A percentile compares a stretch with the other conserved stretches of the same genome.
phyloP scores from a whole-genome alignment of 2,329 filamentous ascomycete genomes.

The Ophiosphaerella herpotricha region DNA sequence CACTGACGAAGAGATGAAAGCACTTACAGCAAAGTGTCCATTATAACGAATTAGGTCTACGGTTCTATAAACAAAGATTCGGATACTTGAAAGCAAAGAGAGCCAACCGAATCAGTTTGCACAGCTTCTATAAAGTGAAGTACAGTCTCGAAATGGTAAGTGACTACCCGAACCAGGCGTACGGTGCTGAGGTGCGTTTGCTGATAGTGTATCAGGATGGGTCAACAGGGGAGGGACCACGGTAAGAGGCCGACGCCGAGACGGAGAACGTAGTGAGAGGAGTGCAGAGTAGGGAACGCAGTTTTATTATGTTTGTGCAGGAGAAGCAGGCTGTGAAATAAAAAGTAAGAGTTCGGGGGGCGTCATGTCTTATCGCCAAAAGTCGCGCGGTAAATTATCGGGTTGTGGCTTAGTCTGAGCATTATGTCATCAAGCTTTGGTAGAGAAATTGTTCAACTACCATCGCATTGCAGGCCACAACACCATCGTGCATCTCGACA shows the following conservation, averaged over 20 bases:
- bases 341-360: slow-evolving; percentile 19
- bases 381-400: slow-evolving; percentile 15
- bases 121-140: slow-evolving; percentile 2
- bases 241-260: slow-evolving; percentile 7
- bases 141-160: slow-evolving; percentile 12
- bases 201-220: slow-evolving; percentile 27
- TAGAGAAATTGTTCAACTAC: slow-evolving; percentile 36
- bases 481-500: slow-evolving; percentile 16
- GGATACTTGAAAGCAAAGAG: slow-evolving; percentile 7
- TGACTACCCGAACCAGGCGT: slow-evolving; percentile 15
- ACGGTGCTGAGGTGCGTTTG: slow-evolving; percentile 22
- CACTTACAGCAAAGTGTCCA: slow-evolving; percentile 68
- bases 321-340: neutral
- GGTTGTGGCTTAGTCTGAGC: slow-evolving; percentile 16
- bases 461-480: slow-evolving; percentile 11
- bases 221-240: slow-evolving; percentile 13
- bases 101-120: slow-evolving; percentile 8
- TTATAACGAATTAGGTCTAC: slow-evolving; percentile 35
- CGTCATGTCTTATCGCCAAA: slow-evolving; percentile 20
- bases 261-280: slow-evolving; percentile 16
- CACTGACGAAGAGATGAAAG: slow-evolving; percentile 21
- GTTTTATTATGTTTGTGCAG: slow-evolving; percentile 5
- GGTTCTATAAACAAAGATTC: slow-evolving; percentile 3
- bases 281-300: slow-evolving; percentile 8
- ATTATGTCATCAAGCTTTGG: slow-evolving; percentile 33